Evolutionary conservation across 768 basidiomycete genomes (phyloP), one percentile per base, ranked within the genome.

Genomic region (Boletus sp.): DNA sequence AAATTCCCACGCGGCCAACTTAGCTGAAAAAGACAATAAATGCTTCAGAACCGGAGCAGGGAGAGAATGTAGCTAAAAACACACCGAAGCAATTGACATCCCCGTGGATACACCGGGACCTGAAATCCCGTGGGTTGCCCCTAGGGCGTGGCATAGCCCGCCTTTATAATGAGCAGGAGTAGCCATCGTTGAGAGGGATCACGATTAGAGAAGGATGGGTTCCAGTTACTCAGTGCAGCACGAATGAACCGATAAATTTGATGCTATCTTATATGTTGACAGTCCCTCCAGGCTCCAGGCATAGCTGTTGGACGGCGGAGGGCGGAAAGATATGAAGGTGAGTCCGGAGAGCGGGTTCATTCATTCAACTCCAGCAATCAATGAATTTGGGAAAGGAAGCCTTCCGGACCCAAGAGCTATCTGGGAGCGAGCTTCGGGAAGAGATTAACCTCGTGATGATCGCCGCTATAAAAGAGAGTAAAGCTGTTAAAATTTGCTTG

Each of bases 241-340:
- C 18, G 14, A 3, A 14, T 17, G 30, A 7, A 42, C 17, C 5
- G 14, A 2, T 1, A 24, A 17, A 10, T 20, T 37, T 17, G 44
- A 14, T 28, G 44, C 24, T 28, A 28, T 17, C 11, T 47, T 41
- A 53, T 52, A 54, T 9, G 18, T 24, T 9, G 6, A 29, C 4
- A 30, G 17, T 10, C 10, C 1, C 40, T 62, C 59, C 52, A 55
- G 20, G 17, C 40, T 46, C 12, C 44, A n/a, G 14, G 47, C 45
- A 56, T 39, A 32, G 40, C 28, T 28, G 32, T 28, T 46, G 52
- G 44, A 35, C 14, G 4, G 52, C 29, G 9, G 47, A 17, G 48
- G 24, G 15, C 20, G 41, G 50, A 42, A 18, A 33, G 18, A 6
- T 14, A 4, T 29, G 17, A 7, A 50, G n/a, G 28, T n/a, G 15